Conservation (phyloP, 1,284 basidiomycete species). For the Trametes sp. region DNA sequence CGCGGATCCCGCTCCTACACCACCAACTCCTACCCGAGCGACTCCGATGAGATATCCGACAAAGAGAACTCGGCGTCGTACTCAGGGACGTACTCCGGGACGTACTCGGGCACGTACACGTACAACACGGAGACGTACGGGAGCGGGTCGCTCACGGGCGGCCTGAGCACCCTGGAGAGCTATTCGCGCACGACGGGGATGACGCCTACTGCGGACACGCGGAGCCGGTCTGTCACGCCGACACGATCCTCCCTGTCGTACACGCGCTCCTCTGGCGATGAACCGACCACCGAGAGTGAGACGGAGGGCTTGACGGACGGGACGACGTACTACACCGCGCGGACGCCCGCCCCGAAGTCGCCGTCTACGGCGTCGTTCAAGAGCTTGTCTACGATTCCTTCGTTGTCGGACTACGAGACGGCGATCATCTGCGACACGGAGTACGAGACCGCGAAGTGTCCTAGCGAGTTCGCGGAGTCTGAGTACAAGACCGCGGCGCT, state of each 20-base stretch:
- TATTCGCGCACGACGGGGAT: constrained; percentile 36
- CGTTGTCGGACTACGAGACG: constrained; percentile 57
- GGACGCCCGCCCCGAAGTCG: constrained; percentile 33
- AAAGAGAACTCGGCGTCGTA: constrained; percentile 58
- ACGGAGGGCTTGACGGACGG: constrained; percentile 21
- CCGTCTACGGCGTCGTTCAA: constrained; percentile 53
- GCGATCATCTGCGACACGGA: constrained; percentile 56
- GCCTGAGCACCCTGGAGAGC: constrained; percentile 45
- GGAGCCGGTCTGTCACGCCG: constrained; percentile 41
- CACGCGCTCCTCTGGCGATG: constrained; percentile 29
- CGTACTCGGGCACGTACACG: constrained; percentile 31
- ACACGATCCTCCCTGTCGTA: constrained; percentile 45
- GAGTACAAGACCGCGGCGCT: constrained; percentile 60
- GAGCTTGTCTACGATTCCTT: constrained; percentile 60
- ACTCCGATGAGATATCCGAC: constrained; percentile 55
- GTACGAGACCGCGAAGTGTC: constrained; percentile 58
- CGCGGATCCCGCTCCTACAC: constrained; percentile 45
- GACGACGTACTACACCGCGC: constrained; percentile 39
- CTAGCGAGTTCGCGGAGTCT: constrained; percentile 49
- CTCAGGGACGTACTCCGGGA: constrained; percentile 30
- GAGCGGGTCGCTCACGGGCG: constrained; percentile 32
- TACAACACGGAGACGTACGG: constrained; percentile 22
- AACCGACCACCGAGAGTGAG: constrained; percentile 23
- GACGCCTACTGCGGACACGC: constrained; percentile 25
- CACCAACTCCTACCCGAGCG: constrained; percentile 46